Base-by-base conservation (phyloP, 2,329 filamentous ascomycete genomes). In the Plenodomus lindquistii region DNA sequence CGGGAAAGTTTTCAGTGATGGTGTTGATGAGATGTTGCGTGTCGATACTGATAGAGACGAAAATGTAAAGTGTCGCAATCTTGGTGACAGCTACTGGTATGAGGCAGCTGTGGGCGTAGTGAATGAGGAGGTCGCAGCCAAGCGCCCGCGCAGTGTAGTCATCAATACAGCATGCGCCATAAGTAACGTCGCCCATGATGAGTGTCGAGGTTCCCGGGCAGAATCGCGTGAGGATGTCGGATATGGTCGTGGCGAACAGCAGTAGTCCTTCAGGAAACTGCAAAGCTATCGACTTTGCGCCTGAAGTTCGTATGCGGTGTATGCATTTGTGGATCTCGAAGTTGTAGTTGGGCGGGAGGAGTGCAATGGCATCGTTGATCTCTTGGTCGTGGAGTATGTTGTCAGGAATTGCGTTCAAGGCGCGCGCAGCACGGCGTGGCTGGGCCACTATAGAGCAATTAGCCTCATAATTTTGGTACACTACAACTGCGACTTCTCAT, bases 291-390 rank as follows among this genome's bases (percentile, higher is more conserved):
- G 86, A 88, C 68, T 86, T 93, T 1, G 92, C 86, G 8, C 83
- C 85, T 8, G 87, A 85, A 1, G 86, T 87, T 37, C 90, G 87
- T 71, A 99, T 92, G 40, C 93, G 86, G 74, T 97, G 91, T 64
- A 99, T 95, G 8, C 94, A 99, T 77, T 99, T 99, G 70, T 91
- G 94, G 46, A 99, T 91, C 77, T 99, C 94, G 71, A 99, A 99
- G 63, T 89, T 93, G 81, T 99, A 99, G 78, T 99, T 99, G n/a
- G 84, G 78, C 1, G 94, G 94, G 2, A 99, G 84, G 24, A 99
- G 82, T 5, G 85, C 81, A 49, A 97, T 91, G 3, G 94, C 94
- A 37, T 86, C 87, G 71, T 93, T 93, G 65, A 99, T 88, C 40
- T 88, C 89, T 40, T 85, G 79, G 65, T 99, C 88, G 55, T 96